These are phyloP conservation scores for Tricholoma saponaceum DNA, from an alignment of 768 basidiomycete genomes.

Conservation along the genomic window DNA sequence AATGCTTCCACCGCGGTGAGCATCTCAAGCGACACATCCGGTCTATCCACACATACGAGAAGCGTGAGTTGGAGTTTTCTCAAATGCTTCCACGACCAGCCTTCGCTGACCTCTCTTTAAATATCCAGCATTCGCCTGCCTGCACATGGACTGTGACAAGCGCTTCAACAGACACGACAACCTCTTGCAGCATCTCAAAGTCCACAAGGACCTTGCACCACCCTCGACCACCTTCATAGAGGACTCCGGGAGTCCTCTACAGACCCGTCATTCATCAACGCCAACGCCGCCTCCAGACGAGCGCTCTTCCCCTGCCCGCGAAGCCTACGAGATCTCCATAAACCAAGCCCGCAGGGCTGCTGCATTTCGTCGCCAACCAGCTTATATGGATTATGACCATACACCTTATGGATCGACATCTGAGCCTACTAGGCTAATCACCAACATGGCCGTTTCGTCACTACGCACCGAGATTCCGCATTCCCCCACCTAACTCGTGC, in stretches of 20 bases:
- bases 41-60: slow-evolving; percentile 73
- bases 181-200: slow-evolving; percentile 72
- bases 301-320: slow-evolving; percentile 7
- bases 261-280: slow-evolving; percentile 6
- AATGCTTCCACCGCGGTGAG: slow-evolving; percentile 69
- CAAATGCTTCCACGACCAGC: slow-evolving; percentile 8
- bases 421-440: slow-evolving; percentile 26
- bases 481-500: slow-evolving; percentile 7
- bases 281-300: slow-evolving; percentile 8
- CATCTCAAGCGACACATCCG: slow-evolving; percentile 75
- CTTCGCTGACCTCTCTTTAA: background rate
- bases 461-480: slow-evolving; percentile 39
- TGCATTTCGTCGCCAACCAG: slow-evolving; percentile 4
- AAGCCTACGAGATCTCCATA: slow-evolving; percentile 9
- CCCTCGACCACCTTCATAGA: slow-evolving; percentile 7
- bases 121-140: slow-evolving; percentile 64
- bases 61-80: slow-evolving; percentile 49
- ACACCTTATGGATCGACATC: slow-evolving; percentile 10
- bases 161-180: slow-evolving; percentile 79
- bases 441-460: slow-evolving; percentile 42
- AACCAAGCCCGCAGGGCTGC: slow-evolving; percentile 4
- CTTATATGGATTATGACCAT: slow-evolving; percentile 5
- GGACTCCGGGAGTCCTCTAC: slow-evolving; percentile 5
- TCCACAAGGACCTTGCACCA: slow-evolving; percentile 44
- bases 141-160: slow-evolving; percentile 63